Evolutionary conservation across 768 basidiomycete species (phyloP).

Genomic region (Infundibulicybe gibba): DNA sequence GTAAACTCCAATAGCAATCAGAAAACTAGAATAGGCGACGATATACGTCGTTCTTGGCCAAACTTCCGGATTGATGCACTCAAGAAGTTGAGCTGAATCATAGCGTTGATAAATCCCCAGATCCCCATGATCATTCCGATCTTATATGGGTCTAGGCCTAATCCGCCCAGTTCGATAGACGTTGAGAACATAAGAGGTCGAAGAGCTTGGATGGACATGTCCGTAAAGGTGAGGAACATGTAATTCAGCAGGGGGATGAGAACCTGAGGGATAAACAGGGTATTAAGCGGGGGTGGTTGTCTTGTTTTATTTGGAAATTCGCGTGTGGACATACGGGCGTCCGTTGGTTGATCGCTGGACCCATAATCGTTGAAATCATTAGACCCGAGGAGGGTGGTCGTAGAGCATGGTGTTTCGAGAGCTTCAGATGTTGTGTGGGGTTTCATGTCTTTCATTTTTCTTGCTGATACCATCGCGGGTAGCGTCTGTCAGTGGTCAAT

Average conservation of each 20-base stretch:
- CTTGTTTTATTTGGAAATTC: conserved; percentile 1
- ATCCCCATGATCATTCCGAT: conserved; percentile 61
- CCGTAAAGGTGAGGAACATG: conserved; percentile 31
- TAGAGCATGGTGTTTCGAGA: too few relatives aligned
- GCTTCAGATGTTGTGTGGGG: too few relatives aligned
- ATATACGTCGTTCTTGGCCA: conserved; percentile 53
- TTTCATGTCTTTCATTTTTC: too few relatives aligned
- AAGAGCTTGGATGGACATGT: conserved; percentile 32
- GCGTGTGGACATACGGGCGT: neutral
- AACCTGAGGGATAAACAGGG: conserved; percentile 24
- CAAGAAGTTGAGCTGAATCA: conserved; percentile 51
- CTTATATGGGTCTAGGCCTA: conserved; percentile 56
- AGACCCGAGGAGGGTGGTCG: conserved; percentile 1
- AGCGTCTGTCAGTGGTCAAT: too few relatives aligned
- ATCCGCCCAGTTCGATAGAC: conserved; percentile 56
- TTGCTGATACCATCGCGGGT: too few relatives aligned
- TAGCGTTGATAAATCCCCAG: conserved; percentile 49
- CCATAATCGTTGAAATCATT: conserved; percentile 8
- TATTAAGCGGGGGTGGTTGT: conserved; percentile 14
- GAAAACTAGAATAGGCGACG: conserved; percentile 21
- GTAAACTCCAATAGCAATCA: conserved; percentile 23
- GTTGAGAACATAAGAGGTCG: conserved; percentile 51
- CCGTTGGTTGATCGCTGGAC: neutral
- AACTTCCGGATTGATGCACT: conserved; percentile 46
- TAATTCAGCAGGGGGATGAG: conserved; percentile 27